Evolutionary conservation across 1,284 basidiomycete species (phyloP), one percentile per base, ranked within the genome.

Genomic region (Rhodotorula sp.): DNA sequence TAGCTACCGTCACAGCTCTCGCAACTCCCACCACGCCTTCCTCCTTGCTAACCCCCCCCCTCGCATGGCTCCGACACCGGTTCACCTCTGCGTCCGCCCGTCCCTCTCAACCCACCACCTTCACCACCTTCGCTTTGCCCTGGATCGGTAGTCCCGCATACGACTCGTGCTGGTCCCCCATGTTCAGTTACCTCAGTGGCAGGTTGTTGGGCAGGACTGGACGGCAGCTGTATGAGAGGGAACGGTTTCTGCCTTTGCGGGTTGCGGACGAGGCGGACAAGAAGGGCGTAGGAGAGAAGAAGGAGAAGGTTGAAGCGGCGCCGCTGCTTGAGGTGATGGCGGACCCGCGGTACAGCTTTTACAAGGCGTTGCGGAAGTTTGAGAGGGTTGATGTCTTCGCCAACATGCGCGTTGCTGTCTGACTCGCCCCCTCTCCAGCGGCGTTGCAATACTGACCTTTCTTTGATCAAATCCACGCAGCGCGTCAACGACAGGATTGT

Each of bases 41-140:
- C 16, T 11, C 40, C 40, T 44, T 18, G 40, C 40, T 44, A 18
- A n/a, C n/a, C 40, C 40, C 9, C 16, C 40, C 40, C 9, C 40
- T 44, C 13, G 16, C 13, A 44, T 44, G 40, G 40, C 40, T 13
- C 40, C 40, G 40, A 44, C 40, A 15, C 6, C 55, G 24, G 20
- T 57, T 6, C 55, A 57, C 37, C 55, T 57, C 55, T 57, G 55
- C 26, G 55, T 57, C 34, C n/a, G n/a, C n/a, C n/a, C n/a, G n/a
- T n/a, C n/a, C n/a, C n/a, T n/a, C n/a, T n/a, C 80, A 82, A 46
- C 88, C 90, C 1, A 83, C 89, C 65, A 91, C 91, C 77, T 92
- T 94, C 78, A 86, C 86, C 62, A 91, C 91, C 0, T 82, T 94
- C 64, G 90, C 91, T 3, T 91, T 91, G 0, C 91, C 92, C 2